Conservation (phyloP, 2,329 filamentous ascomycete species). For the Trichoderma sp. region DNA sequence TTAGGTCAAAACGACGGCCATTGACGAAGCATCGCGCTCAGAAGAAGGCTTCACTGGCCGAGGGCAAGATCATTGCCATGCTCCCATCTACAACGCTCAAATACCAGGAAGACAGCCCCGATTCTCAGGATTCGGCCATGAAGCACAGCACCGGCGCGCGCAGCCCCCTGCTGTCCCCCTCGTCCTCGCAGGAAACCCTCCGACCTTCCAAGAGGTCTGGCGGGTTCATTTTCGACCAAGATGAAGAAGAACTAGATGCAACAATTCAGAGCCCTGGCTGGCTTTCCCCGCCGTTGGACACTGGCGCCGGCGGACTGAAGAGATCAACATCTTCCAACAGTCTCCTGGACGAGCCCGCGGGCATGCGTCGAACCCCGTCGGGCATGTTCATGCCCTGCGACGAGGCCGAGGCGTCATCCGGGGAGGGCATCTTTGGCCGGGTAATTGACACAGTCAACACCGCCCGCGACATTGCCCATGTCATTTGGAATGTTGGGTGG, state of each 20-base stretch:
- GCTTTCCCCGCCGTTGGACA: constrained; percentile 29
- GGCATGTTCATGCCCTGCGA: constrained; percentile 92
- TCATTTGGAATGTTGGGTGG: constrained; percentile 70
- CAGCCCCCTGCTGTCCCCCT: constrained; percentile 61
- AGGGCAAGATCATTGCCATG: constrained; percentile 84
- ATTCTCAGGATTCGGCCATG: constrained; percentile 59
- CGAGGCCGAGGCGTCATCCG: constrained; percentile 61
- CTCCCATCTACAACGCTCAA: constrained; percentile 85
- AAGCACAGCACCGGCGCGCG: constrained; percentile 53
- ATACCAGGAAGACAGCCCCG: constrained; percentile 73
- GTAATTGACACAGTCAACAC: constrained; percentile 79
- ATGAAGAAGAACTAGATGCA: constrained; percentile 51
- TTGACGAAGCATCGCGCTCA: constrained; percentile 41
- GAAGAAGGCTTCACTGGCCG: constrained; percentile 45
- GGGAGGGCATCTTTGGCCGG: constrained; percentile 67
- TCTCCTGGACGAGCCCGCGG: constrained; percentile 51
- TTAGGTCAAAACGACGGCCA: constrained; percentile 53
- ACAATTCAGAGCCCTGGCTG: constrained; percentile 31
- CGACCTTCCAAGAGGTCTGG: constrained; percentile 65
- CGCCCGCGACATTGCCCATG: constrained; percentile 66
- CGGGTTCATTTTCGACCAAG: constrained; percentile 60
- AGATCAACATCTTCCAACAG: constrained; percentile 49
- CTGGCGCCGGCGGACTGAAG: constrained; percentile 35
- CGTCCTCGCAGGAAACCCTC: constrained; percentile 79
- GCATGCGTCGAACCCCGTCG: constrained; percentile 74